Base-by-base conservation (phyloP, 2,329 filamentous ascomycete genomes). In the Alternaria sp. region DNA sequence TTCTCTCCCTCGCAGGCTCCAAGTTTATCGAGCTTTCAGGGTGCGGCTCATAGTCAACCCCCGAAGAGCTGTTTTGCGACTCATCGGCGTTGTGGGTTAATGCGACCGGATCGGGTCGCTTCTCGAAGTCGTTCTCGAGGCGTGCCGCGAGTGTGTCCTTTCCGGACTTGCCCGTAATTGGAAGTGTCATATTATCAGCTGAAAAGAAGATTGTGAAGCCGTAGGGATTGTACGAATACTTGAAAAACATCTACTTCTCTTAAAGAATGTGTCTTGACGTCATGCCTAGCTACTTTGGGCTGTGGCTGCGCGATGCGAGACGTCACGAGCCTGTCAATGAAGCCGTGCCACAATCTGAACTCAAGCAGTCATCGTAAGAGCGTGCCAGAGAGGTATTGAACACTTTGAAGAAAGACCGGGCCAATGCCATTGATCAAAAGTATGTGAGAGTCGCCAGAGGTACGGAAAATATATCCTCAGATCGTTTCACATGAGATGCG, bases 1-100 rank as follows among this genome's bases (percentile, higher is more conserved):
- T 85, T 6, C 74, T 69, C 58, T 84, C 73, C 19, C 79, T 74
- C n/a, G 60, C 61, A 3, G 67, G 58, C 9, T 65, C 60, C 19
- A 75, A 50, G 5, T 54, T 40, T 6, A 73, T 71, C 1, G 69
- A 73, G 0, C 67, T 61, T 15, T 72, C 67, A 0, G 72, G 73
- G 10, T 74, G 46, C 1, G 75, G 74, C 57, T 77, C 73, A 54
- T 77, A 76, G 58, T 77, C 73, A 0, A 76, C 74, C 10, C 73
- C 74, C 21, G 73, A 68, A 25, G 74, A 67, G 44, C 65, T 65
- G 57, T 80, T 77, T 46, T 75, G 62, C 8, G 69, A 69, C 4
- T 65, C 57, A 60, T 74, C 68, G 11, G 66, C 26, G 46, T 79
- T 74, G 54, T 66, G 59, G 0, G 79, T 79, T 4, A 79, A 63